Evolutionary conservation across 768 basidiomycete species (phyloP).

Genomic region (Solioccasus polychromus): DNA sequence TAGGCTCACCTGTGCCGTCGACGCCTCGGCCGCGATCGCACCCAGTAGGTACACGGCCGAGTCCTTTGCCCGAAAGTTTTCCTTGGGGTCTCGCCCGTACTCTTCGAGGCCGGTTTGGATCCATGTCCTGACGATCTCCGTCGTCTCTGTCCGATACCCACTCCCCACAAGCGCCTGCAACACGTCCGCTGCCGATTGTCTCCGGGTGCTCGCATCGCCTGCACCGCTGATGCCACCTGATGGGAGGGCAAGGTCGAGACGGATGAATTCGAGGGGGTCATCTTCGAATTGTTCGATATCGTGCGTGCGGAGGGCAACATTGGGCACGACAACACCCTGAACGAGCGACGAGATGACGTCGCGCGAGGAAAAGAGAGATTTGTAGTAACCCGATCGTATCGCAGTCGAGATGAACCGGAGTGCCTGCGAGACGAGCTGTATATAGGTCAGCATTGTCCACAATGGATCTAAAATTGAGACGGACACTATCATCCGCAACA

Average conservation of each 20-base stretch:
- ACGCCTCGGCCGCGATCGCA: slow-evolving; percentile 89
- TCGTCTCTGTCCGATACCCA: slow-evolving; percentile 82
- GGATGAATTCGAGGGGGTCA: slow-evolving; percentile 92
- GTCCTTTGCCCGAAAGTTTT: slow-evolving; percentile 90
- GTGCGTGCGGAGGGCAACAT: slow-evolving; percentile 81
- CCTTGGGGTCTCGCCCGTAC: slow-evolving; percentile 57
- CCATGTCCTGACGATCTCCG: slow-evolving; percentile 83
- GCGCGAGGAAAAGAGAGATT: slow-evolving; percentile 72
- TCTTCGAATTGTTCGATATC: slow-evolving; percentile 97
- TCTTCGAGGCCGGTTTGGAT: slow-evolving; percentile 69
- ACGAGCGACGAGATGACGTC: slow-evolving; percentile 81
- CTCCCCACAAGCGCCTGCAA: slow-evolving; percentile 82
- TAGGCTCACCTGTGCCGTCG: slow-evolving; percentile 70
- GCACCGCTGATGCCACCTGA: slow-evolving; percentile 41
- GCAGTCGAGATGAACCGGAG: slow-evolving; percentile 89
- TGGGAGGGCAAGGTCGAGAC: slow-evolving; percentile 72
- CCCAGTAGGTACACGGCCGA: slow-evolving; percentile 90
- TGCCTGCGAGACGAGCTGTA: slow-evolving; percentile 83
- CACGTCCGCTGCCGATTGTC: slow-evolving; percentile 95
- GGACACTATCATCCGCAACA: slow-evolving; percentile 71
- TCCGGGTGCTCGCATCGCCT: slow-evolving; percentile 71
- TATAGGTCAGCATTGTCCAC: too few relatives aligned
- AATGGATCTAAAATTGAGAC: slow-evolving; percentile 16
- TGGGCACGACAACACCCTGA: slow-evolving; percentile 91
- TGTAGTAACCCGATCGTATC: slow-evolving; percentile 85